Conservation (phyloP, 164 flowering plant species). For the Stephania cephalantha region DNA sequence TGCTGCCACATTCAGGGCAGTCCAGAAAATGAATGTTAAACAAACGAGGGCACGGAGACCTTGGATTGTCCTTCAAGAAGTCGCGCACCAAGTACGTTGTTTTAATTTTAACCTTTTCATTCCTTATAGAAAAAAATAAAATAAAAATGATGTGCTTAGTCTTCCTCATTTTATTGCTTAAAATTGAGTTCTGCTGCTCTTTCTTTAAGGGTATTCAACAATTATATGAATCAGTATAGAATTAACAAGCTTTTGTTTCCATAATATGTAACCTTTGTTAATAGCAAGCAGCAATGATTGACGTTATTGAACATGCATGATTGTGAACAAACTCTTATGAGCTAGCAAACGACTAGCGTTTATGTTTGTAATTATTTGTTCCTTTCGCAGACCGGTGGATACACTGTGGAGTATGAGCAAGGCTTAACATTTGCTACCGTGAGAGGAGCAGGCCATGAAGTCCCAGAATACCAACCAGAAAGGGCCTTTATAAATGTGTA, state of each 20-base stretch:
- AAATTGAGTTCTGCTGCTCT: neutral
- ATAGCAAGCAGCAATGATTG: neutral
- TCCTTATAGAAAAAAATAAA: neutral
- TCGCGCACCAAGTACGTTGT: neutral
- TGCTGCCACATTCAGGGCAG: neutral
- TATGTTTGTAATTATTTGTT: neutral
- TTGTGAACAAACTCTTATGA: neutral
- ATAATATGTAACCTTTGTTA: no score
- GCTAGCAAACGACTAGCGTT: neutral
- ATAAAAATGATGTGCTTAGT: neutral
- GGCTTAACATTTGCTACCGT: neutral
- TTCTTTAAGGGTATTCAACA: no score
- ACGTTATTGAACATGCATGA: neutral
- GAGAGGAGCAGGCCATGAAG: neutral
- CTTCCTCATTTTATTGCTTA: neutral
- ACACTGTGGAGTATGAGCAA: neutral
- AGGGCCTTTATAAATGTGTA: no score
- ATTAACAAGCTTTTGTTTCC: no score
- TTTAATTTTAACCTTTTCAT: neutral
- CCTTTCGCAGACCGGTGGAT: neutral
- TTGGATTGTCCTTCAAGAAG: neutral
- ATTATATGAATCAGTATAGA: no score
- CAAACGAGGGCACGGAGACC: neutral
- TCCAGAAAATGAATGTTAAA: neutral
- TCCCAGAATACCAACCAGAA: no score